A percentile compares a stretch with the other conserved stretches of the same genome.
Conservation (phyloP, 2,329 filamentous ascomycete genomes). For the Aspergillus hortae region DNA sequence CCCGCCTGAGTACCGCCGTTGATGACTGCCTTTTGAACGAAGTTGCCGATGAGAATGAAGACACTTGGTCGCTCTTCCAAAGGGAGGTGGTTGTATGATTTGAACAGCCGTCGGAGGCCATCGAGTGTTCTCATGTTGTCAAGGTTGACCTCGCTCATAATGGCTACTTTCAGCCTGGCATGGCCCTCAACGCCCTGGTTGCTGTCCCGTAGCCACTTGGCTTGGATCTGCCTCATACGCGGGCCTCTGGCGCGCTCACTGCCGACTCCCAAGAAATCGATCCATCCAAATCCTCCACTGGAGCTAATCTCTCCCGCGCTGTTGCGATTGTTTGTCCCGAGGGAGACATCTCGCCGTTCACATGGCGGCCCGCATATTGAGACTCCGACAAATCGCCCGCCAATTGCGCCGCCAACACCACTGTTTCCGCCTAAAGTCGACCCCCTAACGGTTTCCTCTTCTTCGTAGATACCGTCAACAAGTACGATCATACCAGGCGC, state of each 20-base stretch:
- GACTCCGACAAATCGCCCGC: conserved; percentile 87
- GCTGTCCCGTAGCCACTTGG: conserved; percentile 55
- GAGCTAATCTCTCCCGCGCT: conserved; percentile 41
- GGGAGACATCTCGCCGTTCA: conserved; percentile 74
- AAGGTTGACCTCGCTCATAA: conserved; percentile 81
- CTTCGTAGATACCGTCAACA: conserved; percentile 93
- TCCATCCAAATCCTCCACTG: conserved; percentile 89
- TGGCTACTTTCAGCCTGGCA: conserved; percentile 56
- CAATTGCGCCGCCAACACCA: conserved; percentile 84
- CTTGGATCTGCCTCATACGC: conserved; percentile 78
- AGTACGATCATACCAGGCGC: conserved; percentile 94
- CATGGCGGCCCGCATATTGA: conserved; percentile 89
- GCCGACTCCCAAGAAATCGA: conserved; percentile 89
- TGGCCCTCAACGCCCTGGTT: conserved; percentile 24
- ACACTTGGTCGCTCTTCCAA: conserved; percentile 66
- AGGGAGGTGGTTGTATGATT: conserved; percentile 65
- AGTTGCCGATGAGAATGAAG: conserved; percentile 84
- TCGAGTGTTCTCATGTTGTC: conserved; percentile 79
- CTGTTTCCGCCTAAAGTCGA: conserved; percentile 70
- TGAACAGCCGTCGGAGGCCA: conserved; percentile 75
- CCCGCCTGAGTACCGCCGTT: conserved; percentile 68
- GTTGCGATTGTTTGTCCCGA: conserved; percentile 62
- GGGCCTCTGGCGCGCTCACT: conserved; percentile 79
- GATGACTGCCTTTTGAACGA: conserved; percentile 58
- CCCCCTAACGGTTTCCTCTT: conserved; percentile 68